Base-by-base conservation (phyloP, 371 early-diverging fungal genomes). In the Ordospora colligata region DNA sequence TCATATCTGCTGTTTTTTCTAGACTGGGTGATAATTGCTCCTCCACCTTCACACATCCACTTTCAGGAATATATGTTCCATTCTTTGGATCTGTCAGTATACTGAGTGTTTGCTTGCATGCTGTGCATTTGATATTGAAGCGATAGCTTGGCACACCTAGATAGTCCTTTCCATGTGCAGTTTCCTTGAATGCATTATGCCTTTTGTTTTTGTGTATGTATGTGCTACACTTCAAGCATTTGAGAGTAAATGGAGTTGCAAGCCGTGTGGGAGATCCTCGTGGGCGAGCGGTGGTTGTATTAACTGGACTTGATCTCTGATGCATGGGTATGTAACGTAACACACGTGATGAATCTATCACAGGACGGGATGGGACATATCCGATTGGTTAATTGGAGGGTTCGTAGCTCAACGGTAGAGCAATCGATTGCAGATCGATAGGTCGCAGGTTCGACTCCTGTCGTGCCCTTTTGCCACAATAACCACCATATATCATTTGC, bases 71-170 rank as follows among this genome's bases (percentile, higher is more conserved):
- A 79, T 97, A 97, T 84, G 93, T 93, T 14, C 90, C 86, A 82
- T 94, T 94, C 79, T 91, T 88, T 0, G 95, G 96, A 82, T 96
- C 96, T 0, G 97, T 96, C 77, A 92, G 93, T 87, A 93, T 94
- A 0, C 95, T 93, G 52, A 96, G 91, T 84, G 92, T 93, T 0
- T 90, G 90, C 0, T 92, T 89, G 84, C 97, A 97, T 25, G 88
- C 86, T 23, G 93, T 92, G 78, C 97, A 97, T 71, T 92, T 87
- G 70, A 97, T 93, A 82, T 92, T 92, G 83, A 97, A 96, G 17
- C 96, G 89, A 81, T 89, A 93, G 74, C 94, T 90, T 82, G 90
- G 87, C 81, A 93, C 91, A 50, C 78, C 87, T 54, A 91, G 87
- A 82, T 94, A 97, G 25, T 84, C 86, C 81, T 93, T 93, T 11